Base-by-base conservation (phyloP, 2,329 filamentous ascomycete species). In the Juglanconis sp. region DNA sequence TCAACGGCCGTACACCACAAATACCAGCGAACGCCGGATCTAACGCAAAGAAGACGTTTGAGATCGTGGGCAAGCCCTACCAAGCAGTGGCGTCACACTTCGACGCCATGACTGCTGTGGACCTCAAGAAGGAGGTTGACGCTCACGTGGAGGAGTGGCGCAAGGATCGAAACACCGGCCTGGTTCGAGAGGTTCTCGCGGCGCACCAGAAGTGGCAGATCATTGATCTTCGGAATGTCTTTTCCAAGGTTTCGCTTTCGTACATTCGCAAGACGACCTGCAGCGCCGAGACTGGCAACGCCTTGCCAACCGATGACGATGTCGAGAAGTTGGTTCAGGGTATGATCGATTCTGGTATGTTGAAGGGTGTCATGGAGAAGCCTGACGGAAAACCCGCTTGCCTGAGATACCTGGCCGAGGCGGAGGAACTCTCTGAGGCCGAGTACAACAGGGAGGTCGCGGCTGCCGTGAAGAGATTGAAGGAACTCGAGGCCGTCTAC, bases 181-280 rank as follows among this genome's bases (percentile, higher is more conserved):
- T 98, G 13, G 79, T 96, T 11, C 76, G 79, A 4, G 86, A 91
- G 70, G 87, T 94, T 10, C 72, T 89, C 44, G 77, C 82, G 24
- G 86, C 89, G 9, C 91, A 93, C 70, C 86, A 90, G 66, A 86
- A 87, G 67, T 92, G 89, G 77, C 87, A 90, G 62, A 85, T 98
- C 60, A 79, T 88, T 38, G 86, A 86, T 61, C 79, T 98, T 32
- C 86, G 87, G 49, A 82, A 84, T 56, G 87, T 91, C 3, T 97
- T 94, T 70, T 77, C 76, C 56, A 83, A 83, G 63, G 76, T 87
- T 38, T 80, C 82, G 15, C 76, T 88, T 36, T 67, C 78, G 17
- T 79, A 85, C 66, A 72, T 88, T 24, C 78, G 80, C 47, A 66
- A 72, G 31, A 71, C 74, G 47, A 87, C 85, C 0, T 75, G 77